Evolutionary conservation across 2,329 filamentous ascomycete species (phyloP), one percentile per base, ranked within the genome.

Genomic region (Pezicula carpinea): DNA sequence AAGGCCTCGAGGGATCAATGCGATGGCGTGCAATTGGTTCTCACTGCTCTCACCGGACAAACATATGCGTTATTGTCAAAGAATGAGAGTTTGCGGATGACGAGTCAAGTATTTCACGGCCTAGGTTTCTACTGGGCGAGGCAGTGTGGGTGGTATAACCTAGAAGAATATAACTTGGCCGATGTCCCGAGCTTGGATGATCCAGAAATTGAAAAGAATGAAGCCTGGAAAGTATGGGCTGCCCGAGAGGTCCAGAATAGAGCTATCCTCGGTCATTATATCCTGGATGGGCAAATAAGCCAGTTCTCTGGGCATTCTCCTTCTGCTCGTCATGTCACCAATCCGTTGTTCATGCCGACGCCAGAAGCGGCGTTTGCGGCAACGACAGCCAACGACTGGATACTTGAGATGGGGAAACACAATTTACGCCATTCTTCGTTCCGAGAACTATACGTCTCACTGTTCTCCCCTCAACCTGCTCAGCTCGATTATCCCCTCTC

Each of bases 71-170:
- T 64, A 6, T 48, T 71, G 6, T 71, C 69, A 4, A 69, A 66
- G 61, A 70, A 70, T 38, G 57, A 65, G 26, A 60, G 59, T 5
- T 65, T 72, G 26, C 62, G 69, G 15, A 69, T 64, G 3, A 70
- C 67, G 26, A 69, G 66, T 48, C 69, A 71, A 38, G 64, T 68
- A 3, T 71, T 70, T 47, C 69, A 69, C 19, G 66, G 65, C 2
- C 59, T 71, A 0, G 68, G 66, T 4, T 71, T 71, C 52, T 65
- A 66, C 44, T 71, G 69, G 69, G 69, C 68, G 33, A 62, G 67
- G 21, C 66, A 70, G 38, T 70, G 66, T 44, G 69, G 69, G 10
- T 71, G 71, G 69, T 63, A 68, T 43, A 67, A 71, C 23, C 61
- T 58, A 32, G 55, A 60, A 19, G 56, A 63, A 8, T 69, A 63